A percentile compares a stretch with the other conserved stretches of the same genome.
phyloP scores from a whole-genome alignment of 768 basidiomycete species.

The Trametes cinnabarina region DNA sequence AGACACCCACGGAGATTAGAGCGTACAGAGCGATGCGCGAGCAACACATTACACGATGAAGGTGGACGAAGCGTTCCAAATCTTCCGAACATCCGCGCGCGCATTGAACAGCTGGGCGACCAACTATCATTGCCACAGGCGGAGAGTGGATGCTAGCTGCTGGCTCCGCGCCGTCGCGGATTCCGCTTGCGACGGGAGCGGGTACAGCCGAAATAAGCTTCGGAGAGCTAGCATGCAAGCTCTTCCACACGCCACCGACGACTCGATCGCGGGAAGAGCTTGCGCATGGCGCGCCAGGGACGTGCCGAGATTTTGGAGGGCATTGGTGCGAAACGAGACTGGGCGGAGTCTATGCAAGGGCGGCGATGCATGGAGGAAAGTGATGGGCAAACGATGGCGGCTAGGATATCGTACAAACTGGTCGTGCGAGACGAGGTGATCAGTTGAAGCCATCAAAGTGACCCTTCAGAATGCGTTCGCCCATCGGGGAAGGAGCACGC shows the following conservation, averaged over 20 bases:
- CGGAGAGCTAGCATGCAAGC: not conserved
- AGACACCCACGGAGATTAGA: not conserved
- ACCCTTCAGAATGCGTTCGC: slow-evolving; percentile 86
- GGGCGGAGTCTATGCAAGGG: not conserved
- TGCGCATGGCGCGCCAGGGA: not conserved
- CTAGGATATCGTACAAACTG: not conserved
- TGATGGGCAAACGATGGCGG: not conserved
- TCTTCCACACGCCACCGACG: not conserved
- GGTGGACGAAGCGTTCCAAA: slow-evolving; percentile 4
- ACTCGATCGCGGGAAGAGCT: not conserved
- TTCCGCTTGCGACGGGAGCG: not conserved
- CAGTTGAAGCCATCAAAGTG: slow-evolving; percentile 90
- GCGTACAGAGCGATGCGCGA: not conserved
- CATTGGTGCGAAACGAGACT: not conserved
- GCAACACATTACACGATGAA: not conserved
- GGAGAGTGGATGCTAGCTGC: not conserved
- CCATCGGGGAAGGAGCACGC: slow-evolving; percentile 81
- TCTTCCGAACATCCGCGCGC: not conserved
- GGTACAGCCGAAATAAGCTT: not conserved
- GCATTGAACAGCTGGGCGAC: not conserved
- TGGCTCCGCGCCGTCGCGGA: not conserved
- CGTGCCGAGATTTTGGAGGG: not conserved
- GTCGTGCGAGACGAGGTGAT: slow-evolving; percentile 14
- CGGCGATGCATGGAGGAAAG: not conserved
- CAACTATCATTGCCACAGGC: not conserved